phyloP scores from a whole-genome alignment of 441 rosid genomes.

The Syzygium malaccense region DNA sequence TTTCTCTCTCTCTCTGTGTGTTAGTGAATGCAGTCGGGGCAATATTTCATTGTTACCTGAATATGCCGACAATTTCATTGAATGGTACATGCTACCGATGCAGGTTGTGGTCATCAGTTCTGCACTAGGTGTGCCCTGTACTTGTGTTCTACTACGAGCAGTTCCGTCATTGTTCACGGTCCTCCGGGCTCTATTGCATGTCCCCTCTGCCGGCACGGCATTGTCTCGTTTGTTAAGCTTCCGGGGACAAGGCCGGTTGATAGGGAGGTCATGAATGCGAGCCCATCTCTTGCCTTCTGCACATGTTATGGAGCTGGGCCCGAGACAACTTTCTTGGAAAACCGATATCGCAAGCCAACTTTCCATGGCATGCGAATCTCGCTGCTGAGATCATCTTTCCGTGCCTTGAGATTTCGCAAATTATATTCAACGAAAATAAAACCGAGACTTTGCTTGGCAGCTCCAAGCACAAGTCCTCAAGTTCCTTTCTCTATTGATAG shows the following conservation, averaged over 20 bases:
- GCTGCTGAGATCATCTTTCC: slow-evolving; percentile 57
- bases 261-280: slow-evolving; percentile 43
- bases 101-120: slow-evolving; percentile 88
- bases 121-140: slow-evolving; percentile 84
- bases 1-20: not conserved
- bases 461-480: slow-evolving; percentile 36
- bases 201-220: slow-evolving; percentile 82
- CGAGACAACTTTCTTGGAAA: slow-evolving; percentile 38
- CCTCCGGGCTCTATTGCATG: slow-evolving; percentile 74
- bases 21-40: not conserved
- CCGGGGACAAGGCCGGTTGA: slow-evolving; percentile 26
- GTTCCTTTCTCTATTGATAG: slow-evolving; percentile 27
- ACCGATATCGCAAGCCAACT: slow-evolving; percentile 57
- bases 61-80: not conserved
- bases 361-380: slow-evolving; percentile 39
- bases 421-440: slow-evolving; percentile 44
- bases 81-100: not conserved
- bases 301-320: slow-evolving; percentile 54
- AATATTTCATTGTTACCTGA: not conserved
- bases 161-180: slow-evolving; percentile 28
- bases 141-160: slow-evolving; percentile 62
- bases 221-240: slow-evolving; percentile 66
- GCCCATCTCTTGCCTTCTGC: slow-evolving; percentile 68
- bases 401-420: slow-evolving; percentile 61
- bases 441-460: slow-evolving; percentile 62